Base-by-base conservation (phyloP, 257 asterid species). In the Nicotiana undulata region DNA sequence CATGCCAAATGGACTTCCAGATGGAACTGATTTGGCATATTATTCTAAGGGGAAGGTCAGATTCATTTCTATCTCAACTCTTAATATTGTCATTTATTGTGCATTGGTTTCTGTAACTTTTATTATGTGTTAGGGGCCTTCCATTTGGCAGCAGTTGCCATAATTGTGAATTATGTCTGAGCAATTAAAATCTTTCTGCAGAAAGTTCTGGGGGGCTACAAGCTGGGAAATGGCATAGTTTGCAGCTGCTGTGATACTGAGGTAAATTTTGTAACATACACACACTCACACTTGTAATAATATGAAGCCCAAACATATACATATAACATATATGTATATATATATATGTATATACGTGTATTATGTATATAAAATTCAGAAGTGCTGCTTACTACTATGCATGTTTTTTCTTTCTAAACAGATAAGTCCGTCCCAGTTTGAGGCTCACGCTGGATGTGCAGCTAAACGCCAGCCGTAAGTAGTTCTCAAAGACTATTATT, bases 401-500 rank as follows among this genome's bases (percentile, higher is more conserved):
- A 29, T 70, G 31, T 72, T 79, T 76, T 70, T 37, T 40, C 53
- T 76, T 20, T 63, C 77, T 61, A 29, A 32, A 82, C 95, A 96
- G 99, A 90, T 96, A 55, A 96, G 99, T 89, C 99, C 99, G n/a
- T 95, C 99, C 59, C 98, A 92, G 86, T 95, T 95, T 77, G 99
- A 95, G 89, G 84, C 99, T 84, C 99, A 95, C 83, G 97, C 99
- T 87, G 99, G 99, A 67, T 90, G 96, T 95, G 91, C 98, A 26
- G 99, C 97, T 70, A 95, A 95, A 84, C 94, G 99, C 70, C 99
- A 93, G 86, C 99, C 99, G 99, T 95, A 85, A 92, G 97, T 90
- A 67, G n/a, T 75, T 85, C 80, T 70, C 49, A 59, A 76, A 52
- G 49, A 59, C 51, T 80, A 63, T 72, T 65, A 22, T 40, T 9